Evolutionary conservation across 257 asterid species (phyloP).

Genomic region (Rehmannia glutinosa): DNA sequence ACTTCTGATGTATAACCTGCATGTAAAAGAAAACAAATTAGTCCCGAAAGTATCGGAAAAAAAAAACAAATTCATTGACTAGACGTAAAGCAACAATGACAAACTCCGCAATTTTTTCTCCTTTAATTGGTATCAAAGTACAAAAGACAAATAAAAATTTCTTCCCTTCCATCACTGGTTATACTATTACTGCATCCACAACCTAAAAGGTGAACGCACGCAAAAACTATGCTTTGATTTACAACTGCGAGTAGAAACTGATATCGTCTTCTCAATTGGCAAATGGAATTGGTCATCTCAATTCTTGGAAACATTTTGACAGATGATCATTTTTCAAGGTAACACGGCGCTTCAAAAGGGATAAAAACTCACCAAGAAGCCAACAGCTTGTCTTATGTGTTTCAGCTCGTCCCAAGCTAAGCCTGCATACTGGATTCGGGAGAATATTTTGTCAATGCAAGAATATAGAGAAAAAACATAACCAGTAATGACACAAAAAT

Average conservation of each 20-base stretch:
- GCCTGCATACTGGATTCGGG: constrained; percentile 66
- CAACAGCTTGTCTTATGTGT: constrained; percentile 87
- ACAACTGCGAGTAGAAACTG: too few species aligned
- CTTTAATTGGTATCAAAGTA: too few species aligned
- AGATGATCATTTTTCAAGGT: too few species aligned
- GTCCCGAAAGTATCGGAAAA: background rate
- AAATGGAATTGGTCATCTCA: too few species aligned
- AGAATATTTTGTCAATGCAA: background rate
- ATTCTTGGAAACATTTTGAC: too few species aligned
- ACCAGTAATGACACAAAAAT: constrained; percentile 7
- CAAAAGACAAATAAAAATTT: too few species aligned
- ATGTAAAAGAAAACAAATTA: background rate
- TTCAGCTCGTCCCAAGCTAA: constrained; percentile 85
- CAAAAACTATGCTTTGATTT: too few species aligned
- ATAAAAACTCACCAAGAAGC: constrained; percentile 58
- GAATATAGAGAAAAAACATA: background rate
- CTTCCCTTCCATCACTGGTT: too few species aligned
- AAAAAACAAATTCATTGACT: background rate
- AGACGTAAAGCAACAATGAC: background rate
- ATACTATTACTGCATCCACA: too few species aligned
- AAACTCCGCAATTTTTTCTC: background rate
- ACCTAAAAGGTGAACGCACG: too few species aligned
- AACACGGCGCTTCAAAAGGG: background rate
- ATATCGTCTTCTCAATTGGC: background rate
- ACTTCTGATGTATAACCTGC: constrained; percentile 87